phyloP scores from a whole-genome alignment of 148 eudicot species.

The Rhododendron williamsianum region DNA sequence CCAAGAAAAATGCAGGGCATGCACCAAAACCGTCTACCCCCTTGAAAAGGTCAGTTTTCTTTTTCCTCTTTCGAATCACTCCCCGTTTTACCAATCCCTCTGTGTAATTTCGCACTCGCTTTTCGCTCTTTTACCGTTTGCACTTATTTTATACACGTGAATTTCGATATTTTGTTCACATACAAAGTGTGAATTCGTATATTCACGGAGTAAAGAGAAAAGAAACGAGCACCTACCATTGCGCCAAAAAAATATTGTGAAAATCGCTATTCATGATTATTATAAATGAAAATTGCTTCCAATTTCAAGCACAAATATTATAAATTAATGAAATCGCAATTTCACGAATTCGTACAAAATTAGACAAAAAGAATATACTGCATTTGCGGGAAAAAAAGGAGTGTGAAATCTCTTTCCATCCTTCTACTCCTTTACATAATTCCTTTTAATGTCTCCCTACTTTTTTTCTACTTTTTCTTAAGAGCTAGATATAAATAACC shows the following conservation, averaged over 20 bases:
- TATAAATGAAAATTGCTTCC: no score
- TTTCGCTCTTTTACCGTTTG: background rate
- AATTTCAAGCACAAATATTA: background rate
- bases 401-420: background rate
- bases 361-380: background rate
- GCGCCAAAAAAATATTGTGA: background rate
- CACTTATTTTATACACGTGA: background rate
- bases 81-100: background rate
- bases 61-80: background rate
- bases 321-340: background rate
- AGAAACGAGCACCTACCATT: background rate
- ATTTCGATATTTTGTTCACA: background rate
- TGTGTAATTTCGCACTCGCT: background rate
- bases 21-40: conserved; percentile 84
- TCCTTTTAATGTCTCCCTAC: background rate
- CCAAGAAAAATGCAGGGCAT: conserved; percentile 69
- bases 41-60: conserved; percentile 60
- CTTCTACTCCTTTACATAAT: background rate
- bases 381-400: background rate
- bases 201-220: background rate
- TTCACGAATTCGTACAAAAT: background rate
- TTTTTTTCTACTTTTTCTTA: background rate
- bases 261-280: no score
- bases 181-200: no score
- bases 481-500: background rate